Evolutionary conservation across 116 monocot species (phyloP), one percentile per base, ranked within the genome.

Genomic region (Zostera marina): DNA sequence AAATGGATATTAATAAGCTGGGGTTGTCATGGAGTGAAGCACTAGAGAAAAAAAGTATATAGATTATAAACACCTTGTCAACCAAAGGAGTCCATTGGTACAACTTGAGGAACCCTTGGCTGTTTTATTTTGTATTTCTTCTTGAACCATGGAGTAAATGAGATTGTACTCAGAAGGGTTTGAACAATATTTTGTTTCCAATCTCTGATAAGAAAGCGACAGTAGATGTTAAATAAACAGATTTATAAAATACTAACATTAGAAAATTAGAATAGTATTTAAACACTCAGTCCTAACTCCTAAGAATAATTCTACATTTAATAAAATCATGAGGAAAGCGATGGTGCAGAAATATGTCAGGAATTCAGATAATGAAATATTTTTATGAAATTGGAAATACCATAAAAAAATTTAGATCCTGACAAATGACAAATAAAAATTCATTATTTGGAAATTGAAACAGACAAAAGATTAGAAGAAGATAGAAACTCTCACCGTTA

Each of bases 41-140:
- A n/a, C n/a, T n/a, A n/a, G n/a, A n/a, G n/a, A n/a, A n/a, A n/a
- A 43, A 59, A 42, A 32, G 5, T 32, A 32, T 42, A 0, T 39
- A 88, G 88, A 88, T 94, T 56, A 85, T 94, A 57, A 88, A 56
- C 94, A 88, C 94, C 94, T 94, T 56, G 88, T 94, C 61, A 88
- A 56, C 94, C 94, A 94, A 21, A 94, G 72, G 69, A 94, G 88
- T 4, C 89, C 96, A 74, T 96, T 96, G 41, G 89, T 82, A 64
- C 89, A 96, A 67, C 89, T 96, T 48, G 89, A 96, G 23, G 96
- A 88, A 63, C 72, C 76, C 63, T 88, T 85, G 46, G 94, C 82
- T 22, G 89, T 82, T 75, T 89, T 82, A 46, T 77, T 52, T 68
- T 75, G 72, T 48, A 85, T 57, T 78, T 96, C 89, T 68, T 73